Evolutionary conservation across 257 asterid genomes (phyloP).

Genomic region (Knoxia roxburghii): DNA sequence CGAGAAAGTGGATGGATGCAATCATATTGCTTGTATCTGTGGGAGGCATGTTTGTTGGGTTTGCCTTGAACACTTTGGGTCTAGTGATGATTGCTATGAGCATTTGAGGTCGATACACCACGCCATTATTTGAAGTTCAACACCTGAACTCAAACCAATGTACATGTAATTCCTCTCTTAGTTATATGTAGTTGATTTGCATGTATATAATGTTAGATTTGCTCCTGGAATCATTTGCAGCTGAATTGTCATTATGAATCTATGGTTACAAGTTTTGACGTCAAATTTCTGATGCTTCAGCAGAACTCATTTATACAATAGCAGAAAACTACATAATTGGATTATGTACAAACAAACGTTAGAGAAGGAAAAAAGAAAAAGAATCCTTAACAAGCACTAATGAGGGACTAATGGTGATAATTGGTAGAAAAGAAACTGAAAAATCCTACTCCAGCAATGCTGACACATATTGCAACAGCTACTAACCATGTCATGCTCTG

Average conservation of each 20-base stretch:
- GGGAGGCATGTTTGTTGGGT: slow-evolving; percentile 89
- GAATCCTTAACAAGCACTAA: background rate
- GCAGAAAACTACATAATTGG: background rate
- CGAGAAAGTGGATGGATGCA: slow-evolving; percentile 94
- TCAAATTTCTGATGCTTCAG: background rate
- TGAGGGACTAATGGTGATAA: background rate
- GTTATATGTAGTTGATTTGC: background rate
- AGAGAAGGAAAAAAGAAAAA: too few relatives aligned
- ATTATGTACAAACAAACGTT: background rate
- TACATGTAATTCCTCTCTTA: background rate
- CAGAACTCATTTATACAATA: too few relatives aligned
- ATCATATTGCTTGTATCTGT: slow-evolving; percentile 74
- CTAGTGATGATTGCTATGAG: slow-evolving; percentile 54
- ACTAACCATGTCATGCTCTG: slow-evolving; percentile 25
- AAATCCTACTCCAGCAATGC: slow-evolving; percentile 40
- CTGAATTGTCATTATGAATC: too few relatives aligned
- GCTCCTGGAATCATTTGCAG: too few relatives aligned
- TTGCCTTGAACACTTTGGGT: slow-evolving; percentile 49
- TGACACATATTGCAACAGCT: slow-evolving; percentile 40
- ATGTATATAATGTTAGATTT: too few relatives aligned
- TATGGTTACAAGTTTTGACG: too few relatives aligned
- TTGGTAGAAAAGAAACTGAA: slow-evolving; percentile 14
- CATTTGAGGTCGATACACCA: slow-evolving; percentile 66
- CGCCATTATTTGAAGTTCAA: slow-evolving; percentile 23
- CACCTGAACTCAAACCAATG: background rate